Conservation (phyloP, 2,329 filamentous ascomycete species). For the Microsporum audouinii region DNA sequence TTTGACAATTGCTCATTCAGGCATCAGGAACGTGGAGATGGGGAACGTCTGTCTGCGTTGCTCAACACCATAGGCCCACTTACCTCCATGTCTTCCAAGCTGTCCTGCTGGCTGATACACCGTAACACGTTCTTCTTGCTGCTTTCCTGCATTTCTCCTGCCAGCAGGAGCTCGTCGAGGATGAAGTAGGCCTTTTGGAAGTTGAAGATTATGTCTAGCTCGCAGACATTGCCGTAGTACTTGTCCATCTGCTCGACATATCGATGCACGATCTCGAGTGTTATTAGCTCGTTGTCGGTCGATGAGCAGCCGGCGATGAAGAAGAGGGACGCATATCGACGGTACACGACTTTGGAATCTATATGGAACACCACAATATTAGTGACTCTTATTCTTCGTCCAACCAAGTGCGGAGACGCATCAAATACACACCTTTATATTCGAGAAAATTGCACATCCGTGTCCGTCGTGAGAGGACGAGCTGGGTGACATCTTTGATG, state of each 20-base stretch:
- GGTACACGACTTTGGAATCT: slow-evolving; percentile 99
- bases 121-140: slow-evolving; percentile 98
- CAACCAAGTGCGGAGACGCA: neutral
- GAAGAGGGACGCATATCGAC: slow-evolving; percentile 95
- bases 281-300: slow-evolving; percentile 97
- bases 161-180: slow-evolving; percentile 85
- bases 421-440: slow-evolving; percentile 65
- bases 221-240: slow-evolving; percentile 99
- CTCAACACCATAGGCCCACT: slow-evolving; percentile 35
- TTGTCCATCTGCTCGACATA: slow-evolving; percentile 99
- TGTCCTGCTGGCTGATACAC: slow-evolving; percentile 94
- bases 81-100: slow-evolving; percentile 98
- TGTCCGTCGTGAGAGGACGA: slow-evolving; percentile 86
- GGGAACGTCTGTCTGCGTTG: neutral
- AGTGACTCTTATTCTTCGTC: neutral
- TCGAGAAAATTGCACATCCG: slow-evolving; percentile 99
- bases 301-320: slow-evolving; percentile 96
- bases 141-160: slow-evolving; percentile 95
- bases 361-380: slow-evolving; percentile 15
- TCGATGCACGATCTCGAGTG: slow-evolving; percentile 94
- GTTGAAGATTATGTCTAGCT: slow-evolving; percentile 99
- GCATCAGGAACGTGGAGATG: neutral
- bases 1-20: neutral
- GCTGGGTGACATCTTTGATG: slow-evolving; percentile 97
- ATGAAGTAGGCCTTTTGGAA: slow-evolving; percentile 99